Evolutionary conservation across 2,329 filamentous ascomycete species (phyloP).

Genomic region (Penicillium freii): DNA sequence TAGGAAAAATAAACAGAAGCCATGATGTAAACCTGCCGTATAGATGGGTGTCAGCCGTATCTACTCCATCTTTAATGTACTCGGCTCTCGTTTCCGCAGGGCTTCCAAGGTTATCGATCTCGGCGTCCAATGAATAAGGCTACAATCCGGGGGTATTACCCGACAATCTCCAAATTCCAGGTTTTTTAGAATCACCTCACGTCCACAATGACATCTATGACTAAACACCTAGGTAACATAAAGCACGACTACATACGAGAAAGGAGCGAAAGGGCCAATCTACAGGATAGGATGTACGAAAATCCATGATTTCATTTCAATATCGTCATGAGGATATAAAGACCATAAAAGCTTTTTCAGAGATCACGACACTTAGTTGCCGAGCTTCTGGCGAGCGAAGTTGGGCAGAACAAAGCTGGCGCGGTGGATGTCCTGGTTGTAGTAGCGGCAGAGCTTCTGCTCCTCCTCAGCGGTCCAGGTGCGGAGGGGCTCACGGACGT

Average conservation of each 20-base stretch:
- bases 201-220: not conserved
- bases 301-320: slow-evolving; percentile 15
- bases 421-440: slow-evolving; percentile 95
- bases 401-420: slow-evolving; percentile 90
- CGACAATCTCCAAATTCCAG: not conserved
- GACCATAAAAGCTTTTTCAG: slow-evolving; percentile 11
- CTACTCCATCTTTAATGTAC: not conserved
- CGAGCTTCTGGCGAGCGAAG: slow-evolving; percentile 77
- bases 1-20: not conserved
- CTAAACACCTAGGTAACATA: not conserved
- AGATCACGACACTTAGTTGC: slow-evolving; percentile 15
- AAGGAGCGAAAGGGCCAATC: not conserved
- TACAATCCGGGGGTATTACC: too few species aligned
- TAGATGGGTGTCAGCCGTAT: not conserved
- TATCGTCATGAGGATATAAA: slow-evolving; percentile 13
- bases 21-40: slow-evolving; percentile 6
- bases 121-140: not conserved
- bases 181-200: not conserved
- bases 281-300: not conserved
- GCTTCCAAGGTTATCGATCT: not conserved
- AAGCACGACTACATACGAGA: not conserved
- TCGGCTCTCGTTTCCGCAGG: slow-evolving; percentile 1
- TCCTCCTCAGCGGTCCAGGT: slow-evolving; percentile 83
- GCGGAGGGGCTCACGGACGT: slow-evolving; percentile 83
- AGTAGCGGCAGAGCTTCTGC: slow-evolving; percentile 90